phyloP scores from a whole-genome alignment of 2,329 filamentous ascomycete genomes.

The Aspergillus sp. region DNA sequence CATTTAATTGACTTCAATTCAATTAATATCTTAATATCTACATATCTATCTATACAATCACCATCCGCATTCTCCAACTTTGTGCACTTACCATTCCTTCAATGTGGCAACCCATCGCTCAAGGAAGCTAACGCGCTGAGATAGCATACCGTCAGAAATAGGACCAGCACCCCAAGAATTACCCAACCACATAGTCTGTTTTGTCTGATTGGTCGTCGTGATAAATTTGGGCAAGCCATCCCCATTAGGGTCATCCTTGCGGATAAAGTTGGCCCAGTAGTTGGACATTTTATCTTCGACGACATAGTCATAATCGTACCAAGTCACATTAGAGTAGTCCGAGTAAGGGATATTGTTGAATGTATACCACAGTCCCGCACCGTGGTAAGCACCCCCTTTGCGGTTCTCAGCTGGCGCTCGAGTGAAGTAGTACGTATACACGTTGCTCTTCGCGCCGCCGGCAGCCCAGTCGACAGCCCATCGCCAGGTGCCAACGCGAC shows the following conservation, averaged over 20 bases:
- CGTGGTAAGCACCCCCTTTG: constrained; percentile 20
- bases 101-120: not conserved
- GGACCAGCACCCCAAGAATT: not conserved
- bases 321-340: constrained; percentile 18
- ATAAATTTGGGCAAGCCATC: constrained; percentile 13
- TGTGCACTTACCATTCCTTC: not conserved
- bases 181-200: not conserved
- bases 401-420: constrained; percentile 19
- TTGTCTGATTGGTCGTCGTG: not conserved
- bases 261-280: constrained; percentile 29
- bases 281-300: constrained; percentile 17
- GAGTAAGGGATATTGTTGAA: constrained; percentile 24
- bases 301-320: constrained; percentile 17
- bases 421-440: constrained; percentile 25
- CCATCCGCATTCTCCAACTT: too few species aligned
- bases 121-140: not conserved
- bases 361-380: constrained; percentile 24
- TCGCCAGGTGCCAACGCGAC: constrained; percentile 16
- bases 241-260: constrained; percentile 25
- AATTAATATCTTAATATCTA: too few species aligned
- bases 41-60: too few species aligned
- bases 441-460: constrained; percentile 14
- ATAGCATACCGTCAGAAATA: not conserved
- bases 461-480: constrained; percentile 19
- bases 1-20: too few species aligned